Evolutionary conservation across 805 yeast genomes (phyloP), one percentile per base, ranked within the genome.

Genomic region (Lipomyces chichibuensis): DNA sequence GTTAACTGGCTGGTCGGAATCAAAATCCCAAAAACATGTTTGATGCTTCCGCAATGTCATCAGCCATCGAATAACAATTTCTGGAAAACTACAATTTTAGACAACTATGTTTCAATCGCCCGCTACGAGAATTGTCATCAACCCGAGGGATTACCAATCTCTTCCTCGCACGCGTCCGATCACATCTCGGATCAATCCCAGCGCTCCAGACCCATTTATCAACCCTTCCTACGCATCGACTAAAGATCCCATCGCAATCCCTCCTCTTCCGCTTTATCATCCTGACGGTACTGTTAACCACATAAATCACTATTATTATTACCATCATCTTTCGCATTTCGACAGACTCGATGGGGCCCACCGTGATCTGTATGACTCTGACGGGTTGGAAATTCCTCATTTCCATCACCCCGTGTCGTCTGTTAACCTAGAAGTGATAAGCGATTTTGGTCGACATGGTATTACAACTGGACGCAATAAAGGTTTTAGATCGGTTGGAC

Each of bases 401-500:
- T 65, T 51, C 37, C 71, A 65, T 33, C 71, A 67, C 29, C 67
- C 69, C 11, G 71, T 62, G 4, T 62, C 71, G 43, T 62, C 69
- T 5, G 62, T 67, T 17, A 67, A 67, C 39, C 59, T 67, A n/a
- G 71, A 67, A 43, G 46, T 33, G 20, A 59, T 67, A 11, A 59
- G 29, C 9, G 35, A 37, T 6, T 67, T 65, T 25, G 65, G 66
- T 5, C 55, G 57, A 35, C 27, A 29, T 13, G 71, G 70, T 35
- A 62, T 64, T 7, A 46, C 60, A 2, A 35, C 32, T 13, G 53
- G 69, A 20, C 39, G 58, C 14, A 25, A 29, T 25, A 11, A 32
- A n/a, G 52, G 29, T 2, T 63, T 63, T 49, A 29, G 61, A n/a
- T 52, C 55, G 5, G 33, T 52, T 25, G 33, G n/a, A 25, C 23